A percentile compares a stretch with the other conserved stretches of the same genome.
Conservation (phyloP, 2,329 filamentous ascomycete genomes). For the Sporothrix luriei region DNA sequence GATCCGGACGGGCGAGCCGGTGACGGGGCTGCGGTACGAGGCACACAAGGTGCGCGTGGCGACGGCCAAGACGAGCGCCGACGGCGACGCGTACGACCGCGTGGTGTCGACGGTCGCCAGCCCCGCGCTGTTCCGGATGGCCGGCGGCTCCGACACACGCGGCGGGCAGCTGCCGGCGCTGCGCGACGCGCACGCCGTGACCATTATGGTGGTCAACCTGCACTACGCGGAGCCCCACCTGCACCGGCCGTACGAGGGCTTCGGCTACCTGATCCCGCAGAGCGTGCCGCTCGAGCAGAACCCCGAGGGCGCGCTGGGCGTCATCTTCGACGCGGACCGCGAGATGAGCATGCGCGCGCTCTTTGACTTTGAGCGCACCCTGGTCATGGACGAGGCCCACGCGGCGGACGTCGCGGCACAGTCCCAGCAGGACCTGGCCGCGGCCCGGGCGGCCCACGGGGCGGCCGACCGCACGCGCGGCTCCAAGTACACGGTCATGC, state of each 20-base stretch:
- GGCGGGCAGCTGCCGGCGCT: constrained; percentile 52
- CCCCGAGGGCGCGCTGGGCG: constrained; percentile 63
- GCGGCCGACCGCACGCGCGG: constrained; percentile 28
- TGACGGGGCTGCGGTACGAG: constrained; percentile 52
- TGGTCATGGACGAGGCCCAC: not conserved
- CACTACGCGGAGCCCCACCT: constrained; percentile 71
- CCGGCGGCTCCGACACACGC: constrained; percentile 40
- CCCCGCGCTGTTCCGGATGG: constrained; percentile 45
- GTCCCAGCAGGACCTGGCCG: not conserved
- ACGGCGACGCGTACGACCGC: constrained; percentile 51
- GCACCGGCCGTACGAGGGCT: constrained; percentile 65
- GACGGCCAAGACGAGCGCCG: constrained; percentile 25
- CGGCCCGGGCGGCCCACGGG: not conserved
- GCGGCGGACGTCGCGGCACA: not conserved
- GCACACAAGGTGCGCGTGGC: not conserved
- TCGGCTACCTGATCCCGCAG: constrained; percentile 89
- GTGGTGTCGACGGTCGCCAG: constrained; percentile 67
- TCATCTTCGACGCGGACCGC: constrained; percentile 84
- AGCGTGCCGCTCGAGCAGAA: constrained; percentile 46
- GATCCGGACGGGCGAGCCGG: constrained; percentile 54
- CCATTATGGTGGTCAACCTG: constrained; percentile 89
- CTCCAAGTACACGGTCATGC: constrained; percentile 90
- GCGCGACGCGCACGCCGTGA: constrained; percentile 64
- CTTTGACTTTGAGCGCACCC: constrained; percentile 49
- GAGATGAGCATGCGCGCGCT: constrained; percentile 45